phyloP scores from a whole-genome alignment of 352 stramenopile species.

The Phytophthora aleatoria region DNA sequence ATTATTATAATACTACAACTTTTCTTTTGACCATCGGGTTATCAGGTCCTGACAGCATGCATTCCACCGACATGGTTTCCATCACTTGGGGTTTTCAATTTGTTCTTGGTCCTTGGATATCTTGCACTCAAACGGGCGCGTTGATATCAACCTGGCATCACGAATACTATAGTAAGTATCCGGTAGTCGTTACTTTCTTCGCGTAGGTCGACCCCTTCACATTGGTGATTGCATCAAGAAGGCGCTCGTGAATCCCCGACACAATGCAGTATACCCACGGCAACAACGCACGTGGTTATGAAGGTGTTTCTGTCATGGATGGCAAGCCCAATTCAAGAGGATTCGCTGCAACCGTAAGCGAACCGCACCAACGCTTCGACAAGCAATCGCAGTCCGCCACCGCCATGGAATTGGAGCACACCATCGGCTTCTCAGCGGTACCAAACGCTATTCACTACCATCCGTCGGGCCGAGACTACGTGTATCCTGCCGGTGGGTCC shows the following conservation, averaged over 20 bases:
- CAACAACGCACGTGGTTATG: slow-evolving; percentile 28
- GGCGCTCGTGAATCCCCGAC: background rate
- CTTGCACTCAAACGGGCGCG: too few relatives aligned
- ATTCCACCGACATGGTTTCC: too few relatives aligned
- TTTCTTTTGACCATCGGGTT: too few relatives aligned
- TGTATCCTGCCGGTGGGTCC: slow-evolving; percentile 88
- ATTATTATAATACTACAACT: too few relatives aligned
- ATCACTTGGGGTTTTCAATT: too few relatives aligned
- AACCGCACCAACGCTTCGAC: slow-evolving; percentile 7
- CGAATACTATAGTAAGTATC: too few relatives aligned
- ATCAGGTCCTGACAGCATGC: too few relatives aligned
- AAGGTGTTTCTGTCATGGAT: slow-evolving; percentile 17
- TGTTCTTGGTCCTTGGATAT: too few relatives aligned
- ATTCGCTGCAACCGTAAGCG: slow-evolving; percentile 1
- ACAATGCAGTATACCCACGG: slow-evolving; percentile 39
- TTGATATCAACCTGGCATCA: too few relatives aligned
- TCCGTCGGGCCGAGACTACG: slow-evolving; percentile 76
- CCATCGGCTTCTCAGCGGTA: slow-evolving; percentile 90
- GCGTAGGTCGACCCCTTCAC: background rate
- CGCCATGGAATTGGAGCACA: slow-evolving; percentile 91
- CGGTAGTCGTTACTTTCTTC: slow-evolving; percentile 1
- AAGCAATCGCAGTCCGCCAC: slow-evolving; percentile 15
- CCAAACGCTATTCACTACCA: slow-evolving; percentile 89
- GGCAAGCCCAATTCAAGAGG: slow-evolving; percentile 16
- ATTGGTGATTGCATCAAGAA: slow-evolving; percentile 11